Conservation (phyloP, 768 basidiomycete genomes). For the Rhodotorula babjevae region DNA sequence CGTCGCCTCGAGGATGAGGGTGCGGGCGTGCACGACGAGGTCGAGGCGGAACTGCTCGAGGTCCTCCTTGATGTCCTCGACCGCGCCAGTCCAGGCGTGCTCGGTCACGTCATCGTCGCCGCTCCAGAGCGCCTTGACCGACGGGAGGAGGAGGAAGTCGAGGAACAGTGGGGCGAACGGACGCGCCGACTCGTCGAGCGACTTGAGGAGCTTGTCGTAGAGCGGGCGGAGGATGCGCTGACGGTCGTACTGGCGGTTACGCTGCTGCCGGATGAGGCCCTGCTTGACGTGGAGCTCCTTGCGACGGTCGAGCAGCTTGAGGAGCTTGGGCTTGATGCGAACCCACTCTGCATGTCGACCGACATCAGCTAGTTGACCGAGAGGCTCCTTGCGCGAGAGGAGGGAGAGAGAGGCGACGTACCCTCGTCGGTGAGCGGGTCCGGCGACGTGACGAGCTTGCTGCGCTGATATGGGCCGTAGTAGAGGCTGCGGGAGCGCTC, state of each 20-base stretch:
- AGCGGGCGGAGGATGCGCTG: background rate
- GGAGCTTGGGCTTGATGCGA: background rate
- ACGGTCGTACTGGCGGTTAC: no score
- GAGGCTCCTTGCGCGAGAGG: no score
- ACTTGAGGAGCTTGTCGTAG: background rate
- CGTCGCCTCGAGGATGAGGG: background rate
- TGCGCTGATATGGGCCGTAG: background rate
- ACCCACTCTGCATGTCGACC: background rate
- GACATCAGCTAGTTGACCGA: no score
- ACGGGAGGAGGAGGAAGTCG: constrained; percentile 12
- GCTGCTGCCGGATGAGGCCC: background rate
- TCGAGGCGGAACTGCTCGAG: background rate
- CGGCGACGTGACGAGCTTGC: background rate
- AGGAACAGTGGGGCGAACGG: constrained; percentile 4
- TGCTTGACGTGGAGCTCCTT: background rate
- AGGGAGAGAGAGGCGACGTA: background rate
- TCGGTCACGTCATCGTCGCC: background rate
- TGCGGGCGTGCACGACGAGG: no score
- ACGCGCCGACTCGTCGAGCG: background rate
- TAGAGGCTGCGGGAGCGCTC: background rate
- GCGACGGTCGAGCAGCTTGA: constrained; percentile 3
- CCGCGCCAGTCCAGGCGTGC: background rate
- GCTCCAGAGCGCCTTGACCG: constrained; percentile 8
- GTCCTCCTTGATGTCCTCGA: background rate
- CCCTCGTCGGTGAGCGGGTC: background rate